Evolutionary conservation across 176 grass and related monocot species (phyloP), one percentile per base, ranked within the genome.

Genomic region (Triticum urartu): DNA sequence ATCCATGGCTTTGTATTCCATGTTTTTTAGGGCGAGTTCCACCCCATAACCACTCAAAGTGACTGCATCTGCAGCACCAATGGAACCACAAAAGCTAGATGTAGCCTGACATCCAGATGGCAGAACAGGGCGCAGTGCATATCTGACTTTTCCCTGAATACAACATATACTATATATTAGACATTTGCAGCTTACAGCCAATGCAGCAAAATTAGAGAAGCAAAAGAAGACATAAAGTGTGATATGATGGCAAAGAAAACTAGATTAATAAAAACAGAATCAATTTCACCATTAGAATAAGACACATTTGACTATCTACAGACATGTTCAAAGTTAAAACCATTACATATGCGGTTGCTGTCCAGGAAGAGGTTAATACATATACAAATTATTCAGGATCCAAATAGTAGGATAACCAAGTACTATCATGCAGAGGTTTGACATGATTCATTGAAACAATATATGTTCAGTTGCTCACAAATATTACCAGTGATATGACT

Each of bases 1-100:
- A 92, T 98, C 97, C 92, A 98, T 95, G 68, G 97, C 97, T 72
- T 98, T 98, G 94, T 98, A 98, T 61, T 98, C 97, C 97, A 98
- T 98, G 87, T 98, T 98, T 88, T 98, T 98, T 58, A 98, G 91
- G 75, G 97, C 97, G 88, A 98, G 97, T 84, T 98, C 97, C 21
- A 98, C 93, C 30, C 96, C 97, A 33, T 98, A 98, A 73, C 97
- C 97, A 91, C 91, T 94, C 79, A 98, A 91, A 84, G 94, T 94
- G 75, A 98, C 94, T 89, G 87, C 75, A 92, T 95, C 97, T 71
- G 90, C 85, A 79, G 94, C 82, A 88, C 97, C 97, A 91, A 94
- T 74, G 71, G 91, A 86, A 83, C 92, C 93, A 61, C 97, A 98
- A 91, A 89, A 92, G 90, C 92, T 92, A 59, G 88, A 92, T 48